Conservation (phyloP, 495 filamentous ascomycete species). For the Pyrenula aspistea region DNA sequence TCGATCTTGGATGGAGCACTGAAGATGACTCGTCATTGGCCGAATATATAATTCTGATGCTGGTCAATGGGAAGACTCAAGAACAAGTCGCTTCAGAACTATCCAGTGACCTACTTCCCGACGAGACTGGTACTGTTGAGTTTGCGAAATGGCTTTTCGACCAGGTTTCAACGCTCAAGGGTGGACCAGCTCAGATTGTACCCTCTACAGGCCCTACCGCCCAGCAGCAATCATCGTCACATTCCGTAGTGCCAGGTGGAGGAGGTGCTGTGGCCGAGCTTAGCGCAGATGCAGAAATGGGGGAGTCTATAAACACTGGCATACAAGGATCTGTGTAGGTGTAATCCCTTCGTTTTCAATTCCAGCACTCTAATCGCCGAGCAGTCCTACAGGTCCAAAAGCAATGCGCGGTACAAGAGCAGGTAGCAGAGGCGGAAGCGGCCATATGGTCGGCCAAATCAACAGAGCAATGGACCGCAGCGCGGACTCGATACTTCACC, state of each 20-base stretch:
- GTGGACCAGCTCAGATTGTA: constrained; percentile 1
- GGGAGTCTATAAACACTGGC: not conserved
- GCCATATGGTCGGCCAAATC: constrained; percentile 77
- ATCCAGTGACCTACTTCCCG: constrained; percentile 76
- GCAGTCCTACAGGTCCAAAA: constrained; percentile 85
- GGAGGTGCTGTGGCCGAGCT: not conserved
- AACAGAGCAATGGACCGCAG: constrained; percentile 75
- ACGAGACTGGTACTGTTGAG: constrained; percentile 68
- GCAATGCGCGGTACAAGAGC: constrained; percentile 63
- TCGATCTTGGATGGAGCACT: constrained; percentile 87
- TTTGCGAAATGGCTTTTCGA: constrained; percentile 90
- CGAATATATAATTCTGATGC: constrained; percentile 94
- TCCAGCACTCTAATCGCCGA: constrained; percentile 10
- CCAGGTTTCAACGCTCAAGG: constrained; percentile 57
- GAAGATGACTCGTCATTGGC: constrained; percentile 77
- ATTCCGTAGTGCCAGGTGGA: not conserved
- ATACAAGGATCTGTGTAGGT: not conserved
- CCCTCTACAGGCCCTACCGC: not conserved
- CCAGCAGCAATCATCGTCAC: not conserved
- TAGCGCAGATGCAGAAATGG: not conserved
- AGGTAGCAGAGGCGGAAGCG: constrained; percentile 44
- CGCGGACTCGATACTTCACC: constrained; percentile 63
- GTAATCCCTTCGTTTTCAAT: not conserved
- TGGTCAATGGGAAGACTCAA: constrained; percentile 85
- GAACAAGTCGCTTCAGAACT: constrained; percentile 82